Percentiles rank a stretch among this genome's conserved stretches.
Evolutionary conservation across 1,284 basidiomycete species (phyloP).

Genomic region (Polyporus tsugae): DNA sequence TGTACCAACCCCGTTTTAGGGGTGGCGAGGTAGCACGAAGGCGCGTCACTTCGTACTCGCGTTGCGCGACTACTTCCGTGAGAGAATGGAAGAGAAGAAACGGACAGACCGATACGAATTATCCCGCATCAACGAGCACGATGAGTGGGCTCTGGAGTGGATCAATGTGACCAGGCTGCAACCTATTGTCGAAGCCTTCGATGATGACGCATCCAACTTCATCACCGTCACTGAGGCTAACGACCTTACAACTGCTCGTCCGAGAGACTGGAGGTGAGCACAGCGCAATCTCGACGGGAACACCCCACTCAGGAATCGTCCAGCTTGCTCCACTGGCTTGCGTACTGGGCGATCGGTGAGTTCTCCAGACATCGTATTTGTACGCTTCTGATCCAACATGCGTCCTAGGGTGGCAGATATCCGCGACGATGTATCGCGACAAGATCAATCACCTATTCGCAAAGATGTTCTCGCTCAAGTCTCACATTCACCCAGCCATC

Average conservation of each 20-base stretch:
- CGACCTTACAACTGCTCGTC: conserved; percentile 20
- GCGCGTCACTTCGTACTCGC: conserved; percentile 46
- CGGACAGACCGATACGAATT: conserved; percentile 16
- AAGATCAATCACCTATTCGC: conserved; percentile 37
- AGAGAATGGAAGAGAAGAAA: conserved; percentile 30
- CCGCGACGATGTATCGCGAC: conserved; percentile 20
- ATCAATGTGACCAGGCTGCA: conserved; percentile 52
- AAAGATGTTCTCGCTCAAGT: conserved; percentile 37
- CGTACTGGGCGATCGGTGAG: conserved; percentile 54
- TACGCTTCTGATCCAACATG: not conserved
- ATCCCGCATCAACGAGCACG: conserved; percentile 44
- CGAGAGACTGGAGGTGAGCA: conserved; percentile 28
- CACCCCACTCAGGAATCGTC: not conserved
- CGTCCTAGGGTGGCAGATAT: conserved; percentile 20
- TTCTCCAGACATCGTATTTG: not conserved
- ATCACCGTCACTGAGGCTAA: conserved; percentile 51
- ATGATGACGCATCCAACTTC: conserved; percentile 59
- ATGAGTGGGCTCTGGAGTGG: conserved; percentile 53
- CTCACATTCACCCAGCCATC: conserved; percentile 15
- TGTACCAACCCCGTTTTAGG: conserved; percentile 31
- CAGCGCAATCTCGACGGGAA: not conserved
- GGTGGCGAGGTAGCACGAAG: conserved; percentile 47
- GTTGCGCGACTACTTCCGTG: conserved; percentile 44
- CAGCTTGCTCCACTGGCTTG: conserved; percentile 44
- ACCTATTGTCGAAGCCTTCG: conserved; percentile 55